Conservation (phyloP, 2,329 filamentous ascomycete species). For the Botrytis sinoallii region DNA sequence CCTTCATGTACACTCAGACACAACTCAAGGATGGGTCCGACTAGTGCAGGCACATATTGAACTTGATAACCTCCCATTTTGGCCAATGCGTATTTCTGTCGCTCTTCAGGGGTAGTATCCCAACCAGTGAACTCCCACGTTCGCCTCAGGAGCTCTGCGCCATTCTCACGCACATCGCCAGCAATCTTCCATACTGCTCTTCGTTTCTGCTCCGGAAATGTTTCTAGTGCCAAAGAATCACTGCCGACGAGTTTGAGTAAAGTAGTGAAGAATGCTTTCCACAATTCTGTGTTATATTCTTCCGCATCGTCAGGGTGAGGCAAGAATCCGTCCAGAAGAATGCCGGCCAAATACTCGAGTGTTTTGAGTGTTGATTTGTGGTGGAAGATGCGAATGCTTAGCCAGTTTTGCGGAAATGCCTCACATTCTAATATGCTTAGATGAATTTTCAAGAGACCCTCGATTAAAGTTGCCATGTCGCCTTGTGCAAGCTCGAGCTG, state of each 20-base stretch:
- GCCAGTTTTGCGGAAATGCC: constrained; percentile 84
- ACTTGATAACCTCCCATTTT: constrained; percentile 97
- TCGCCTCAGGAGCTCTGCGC: constrained; percentile 77
- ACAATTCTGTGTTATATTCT: constrained; percentile 82
- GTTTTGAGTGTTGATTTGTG: constrained; percentile 86
- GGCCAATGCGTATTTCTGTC: constrained; percentile 69
- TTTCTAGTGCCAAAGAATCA: constrained; percentile 84
- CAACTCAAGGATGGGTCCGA: constrained; percentile 87
- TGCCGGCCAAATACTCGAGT: constrained; percentile 74
- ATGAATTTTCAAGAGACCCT: constrained; percentile 77
- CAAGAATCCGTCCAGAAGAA: constrained; percentile 79
- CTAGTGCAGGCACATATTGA: constrained; percentile 90
- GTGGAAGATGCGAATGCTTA: constrained; percentile 90
- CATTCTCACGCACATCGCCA: constrained; percentile 88
- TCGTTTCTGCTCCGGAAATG: constrained; percentile 94
- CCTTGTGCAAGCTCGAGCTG: constrained; percentile 71
- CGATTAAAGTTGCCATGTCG: constrained; percentile 71
- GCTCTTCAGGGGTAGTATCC: constrained; percentile 82
- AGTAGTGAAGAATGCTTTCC: constrained; percentile 90
- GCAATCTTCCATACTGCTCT: constrained; percentile 98
- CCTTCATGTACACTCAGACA: constrained; percentile 95
- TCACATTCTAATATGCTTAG: constrained; percentile 87
- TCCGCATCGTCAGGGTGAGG: constrained; percentile 84
- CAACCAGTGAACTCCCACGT: constrained; percentile 97
- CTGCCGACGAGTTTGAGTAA: constrained; percentile 87